Base-by-base conservation (phyloP, 1,284 basidiomycete species). In the Vanrija sp. region DNA sequence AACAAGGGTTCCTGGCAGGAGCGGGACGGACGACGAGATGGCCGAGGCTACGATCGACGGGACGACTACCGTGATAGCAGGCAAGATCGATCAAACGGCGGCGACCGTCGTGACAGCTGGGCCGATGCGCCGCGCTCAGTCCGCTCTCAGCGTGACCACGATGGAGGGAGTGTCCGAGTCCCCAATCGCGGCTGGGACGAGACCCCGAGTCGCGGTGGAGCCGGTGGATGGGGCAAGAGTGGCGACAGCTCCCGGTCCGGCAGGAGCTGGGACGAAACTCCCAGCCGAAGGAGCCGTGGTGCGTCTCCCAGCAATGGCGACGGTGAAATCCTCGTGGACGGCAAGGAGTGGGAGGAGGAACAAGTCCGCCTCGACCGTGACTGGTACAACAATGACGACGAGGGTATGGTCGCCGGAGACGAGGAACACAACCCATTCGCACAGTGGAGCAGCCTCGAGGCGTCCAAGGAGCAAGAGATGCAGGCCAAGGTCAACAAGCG, bases 311-410 rank as follows among this genome's bases (percentile, higher is more conserved):
- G 34, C 34, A 34, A 34, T 12, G 34, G 14, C 34, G 34, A 34
- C 14, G 55, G 52, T 6, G 68, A 63, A 25, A 55, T 72, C 26
- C 65, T 66, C 15, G 62, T 78, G 16, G 68, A 78, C 67, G 81
- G 83, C 34, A 81, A 88, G 52, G 93, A 94, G 65, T 97, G 92
- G 92, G 93, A 95, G 71, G 92, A 96, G 65, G 93, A 96, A 72
- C 91, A 95, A 72, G 82, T 91, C 8, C 82, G 83, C 46, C 71
- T 96, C 65, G 93, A 97, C 72, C 81, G 93, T 16, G 91, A 95
- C 71, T 98, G 93, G 93, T 98, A 97, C 71, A 88, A 85, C 58
- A 85, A 85, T 42, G 89, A 90, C 38, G 91, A 95, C 68, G 91
- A 91, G 60, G 88, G 89, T 19, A 86, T 84, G 2, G 80, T 91